Evolutionary conservation across 495 filamentous ascomycete genomes (phyloP).

Genomic region (Pyronema omphalodes): DNA sequence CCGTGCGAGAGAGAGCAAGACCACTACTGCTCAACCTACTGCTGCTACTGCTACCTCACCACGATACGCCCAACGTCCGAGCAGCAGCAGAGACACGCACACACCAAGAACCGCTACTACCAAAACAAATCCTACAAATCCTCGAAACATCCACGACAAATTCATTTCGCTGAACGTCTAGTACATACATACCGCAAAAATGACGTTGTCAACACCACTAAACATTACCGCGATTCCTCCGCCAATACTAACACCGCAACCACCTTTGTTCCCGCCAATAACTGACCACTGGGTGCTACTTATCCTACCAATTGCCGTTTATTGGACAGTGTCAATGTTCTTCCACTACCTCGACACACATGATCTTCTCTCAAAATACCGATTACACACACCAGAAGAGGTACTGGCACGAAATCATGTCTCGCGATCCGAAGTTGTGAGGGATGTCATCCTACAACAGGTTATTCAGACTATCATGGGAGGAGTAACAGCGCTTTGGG

Average conservation of each 20-base stretch:
- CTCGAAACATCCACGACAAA: no score
- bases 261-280: slow-evolving; percentile 56
- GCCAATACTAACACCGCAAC: slow-evolving; percentile 47
- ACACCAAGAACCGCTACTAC: slow-evolving; percentile 3
- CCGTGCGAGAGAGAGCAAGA: no score
- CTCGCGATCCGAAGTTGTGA: slow-evolving; percentile 58
- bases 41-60: slow-evolving; percentile 1
- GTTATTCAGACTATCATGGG: slow-evolving; percentile 61
- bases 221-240: slow-evolving; percentile 35
- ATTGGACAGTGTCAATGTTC: slow-evolving; percentile 72
- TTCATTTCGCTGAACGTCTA: no score
- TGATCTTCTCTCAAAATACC: slow-evolving; percentile 69
- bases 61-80: not conserved
- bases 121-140: slow-evolving; percentile 19
- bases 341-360: slow-evolving; percentile 72
- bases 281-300: slow-evolving; percentile 61
- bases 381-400: slow-evolving; percentile 82
- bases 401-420: slow-evolving; percentile 73
- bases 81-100: no score
- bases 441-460: slow-evolving; percentile 78
- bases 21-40: not conserved
- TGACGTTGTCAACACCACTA: not conserved
- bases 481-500: slow-evolving; percentile 40
- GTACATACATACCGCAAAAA: no score
- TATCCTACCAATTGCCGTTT: slow-evolving; percentile 59